Base-by-base conservation (phyloP, 1,284 basidiomycete genomes). In the Ganoderma leucocontextum region DNA sequence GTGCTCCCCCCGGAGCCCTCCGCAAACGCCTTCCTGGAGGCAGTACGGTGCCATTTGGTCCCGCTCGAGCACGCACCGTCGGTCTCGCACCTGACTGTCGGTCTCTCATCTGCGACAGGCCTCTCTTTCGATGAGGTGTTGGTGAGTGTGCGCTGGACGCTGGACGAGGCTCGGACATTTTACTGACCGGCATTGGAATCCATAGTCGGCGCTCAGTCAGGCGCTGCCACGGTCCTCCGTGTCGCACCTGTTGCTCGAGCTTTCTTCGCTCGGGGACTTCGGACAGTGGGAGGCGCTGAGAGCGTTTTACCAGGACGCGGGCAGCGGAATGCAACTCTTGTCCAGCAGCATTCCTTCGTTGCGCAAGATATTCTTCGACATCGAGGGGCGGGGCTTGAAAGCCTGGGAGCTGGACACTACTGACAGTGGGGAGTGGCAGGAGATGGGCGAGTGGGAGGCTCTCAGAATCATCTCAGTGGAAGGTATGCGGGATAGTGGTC, bases 331-430 rank as follows among this genome's bases (percentile, higher is more conserved):
- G 53, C 29, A 55, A 5, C 15, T 55, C 15, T 55, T 55, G 33
- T 15, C 29, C 15, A 19, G 29, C 29, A 55, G 53, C 29, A 55
- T 55, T 8, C 33, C 29, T 19, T 55, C 53, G 5, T 10, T 55
- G 33, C 53, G 53, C 33, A 29, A 35, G 29, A 17, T 55, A 29
- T 29, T 55, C 53, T 55, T 55, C 53, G 53, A 55, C 29, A 55
- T 55, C 29, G 53, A 55, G 17, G 53, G 53, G 2, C 25, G 17
- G 4, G 29, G 10, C 6, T 19, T 55, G 33, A 55, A 35, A 10
- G 29, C 53, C 15, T 55, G 53, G 53, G 53, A 55, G 29, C 10
- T 49, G 10, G 10, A 49, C 22, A 25, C 10, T 25, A 22, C 47
- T 49, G 22, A 22, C 1, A 25, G 22, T 13, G 47, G 47, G 22